phyloP scores from a whole-genome alignment of 1,284 basidiomycete genomes.

The Tylopilus orsonianus region DNA sequence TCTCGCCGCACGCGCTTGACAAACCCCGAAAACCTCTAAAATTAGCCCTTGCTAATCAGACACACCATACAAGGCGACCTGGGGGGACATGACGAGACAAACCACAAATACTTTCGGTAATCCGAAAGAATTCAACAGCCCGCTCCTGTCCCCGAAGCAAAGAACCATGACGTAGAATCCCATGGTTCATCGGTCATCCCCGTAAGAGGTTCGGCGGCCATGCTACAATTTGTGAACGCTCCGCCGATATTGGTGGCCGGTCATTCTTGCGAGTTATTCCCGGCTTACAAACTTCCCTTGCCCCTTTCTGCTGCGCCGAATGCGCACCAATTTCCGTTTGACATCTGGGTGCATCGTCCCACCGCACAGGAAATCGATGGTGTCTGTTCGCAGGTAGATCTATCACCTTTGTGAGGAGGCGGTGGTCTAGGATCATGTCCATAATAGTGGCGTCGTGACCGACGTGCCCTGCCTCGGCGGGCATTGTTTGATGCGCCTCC shows the following conservation, averaged over 20 bases:
- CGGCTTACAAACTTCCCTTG: conserved; percentile 27
- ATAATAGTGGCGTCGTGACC: conserved; percentile 35
- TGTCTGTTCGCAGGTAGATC: conserved; percentile 10
- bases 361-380: conserved; percentile 12
- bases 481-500: conserved; percentile 31
- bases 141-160: conserved; percentile 30
- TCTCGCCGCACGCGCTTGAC: conserved; percentile 18
- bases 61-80: conserved; percentile 29
- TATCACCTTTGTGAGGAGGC: conserved; percentile 12
- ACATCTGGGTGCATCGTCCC: conserved; percentile 32
- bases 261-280: conserved; percentile 14
- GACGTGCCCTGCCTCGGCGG: conserved; percentile 23
- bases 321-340: conserved; percentile 34
- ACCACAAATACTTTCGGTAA: conserved; percentile 22
- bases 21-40: conserved; percentile 23
- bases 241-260: conserved; percentile 40
- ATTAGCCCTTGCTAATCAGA: conserved; percentile 18
- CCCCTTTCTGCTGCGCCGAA: conserved; percentile 37
- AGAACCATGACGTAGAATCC: conserved; percentile 18
- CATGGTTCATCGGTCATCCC: conserved; percentile 20
- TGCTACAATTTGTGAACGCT: conserved; percentile 41
- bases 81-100: conserved; percentile 18
- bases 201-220: conserved; percentile 38
- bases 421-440: conserved; percentile 41
- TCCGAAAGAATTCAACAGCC: conserved; percentile 16